Base-by-base conservation (phyloP, 192 early-diverging fungal species). In the Phlyctochytrium arcticum region DNA sequence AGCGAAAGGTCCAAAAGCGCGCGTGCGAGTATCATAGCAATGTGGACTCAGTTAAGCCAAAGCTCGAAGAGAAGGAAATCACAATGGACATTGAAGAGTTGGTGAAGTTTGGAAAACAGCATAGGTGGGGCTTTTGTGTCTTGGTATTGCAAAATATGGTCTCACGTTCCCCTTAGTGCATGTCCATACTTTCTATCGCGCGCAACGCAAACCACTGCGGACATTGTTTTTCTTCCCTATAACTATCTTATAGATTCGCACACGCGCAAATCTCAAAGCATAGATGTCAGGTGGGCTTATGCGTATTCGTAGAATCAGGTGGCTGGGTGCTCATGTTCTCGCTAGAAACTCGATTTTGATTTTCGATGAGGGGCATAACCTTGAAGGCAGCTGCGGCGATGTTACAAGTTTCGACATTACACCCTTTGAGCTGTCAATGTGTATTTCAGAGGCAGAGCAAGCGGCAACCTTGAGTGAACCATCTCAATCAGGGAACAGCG, bases 161-260 rank as follows among this genome's bases (percentile, higher is more conserved):
- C 15, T 44, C 39, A 44, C 21, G 39, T 44, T 2, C 12, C 39
- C 39, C 21, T 7, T 19, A 74, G 72, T 61, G 79, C 74, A 17
- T 88, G 87, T 54, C 85, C 87, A 27, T 88, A 85, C 56, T 88
- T 73, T 64, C 58, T 81, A 19, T 39, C 84, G 2, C 51, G 70
- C 35, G 66, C 80, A 6, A 48, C 54, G 5, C 69, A 73, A 24
- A n/a, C 33, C 6, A 50, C 53, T 3, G 83, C 80, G 3, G 85
- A 87, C 49, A 71, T 87, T 24, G 62, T 85, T 7, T 82, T 88
- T 49, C 67, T 87, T 10, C 87, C 87, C 0, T 88, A 88, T 58
- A 82, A 85, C 56, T 88, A 88, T 62, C 53, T 88, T 23, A 64
- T 88, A 8, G 83, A 87, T 65, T 54, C 74, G 15, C 57, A 66